Conservation (phyloP, 2,329 filamentous ascomycete genomes). For the Penicillium sumatraense region DNA sequence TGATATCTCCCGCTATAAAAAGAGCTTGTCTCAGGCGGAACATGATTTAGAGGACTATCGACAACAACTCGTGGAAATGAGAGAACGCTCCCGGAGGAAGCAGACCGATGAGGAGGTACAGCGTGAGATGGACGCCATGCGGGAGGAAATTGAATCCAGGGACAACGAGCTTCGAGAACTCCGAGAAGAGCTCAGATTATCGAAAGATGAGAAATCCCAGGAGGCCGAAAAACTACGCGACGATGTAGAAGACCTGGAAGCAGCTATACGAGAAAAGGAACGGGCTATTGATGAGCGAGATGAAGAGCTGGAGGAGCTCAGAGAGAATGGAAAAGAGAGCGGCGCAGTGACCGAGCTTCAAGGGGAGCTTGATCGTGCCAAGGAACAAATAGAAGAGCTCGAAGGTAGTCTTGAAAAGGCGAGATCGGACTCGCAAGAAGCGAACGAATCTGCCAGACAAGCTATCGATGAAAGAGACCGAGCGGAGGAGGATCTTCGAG, state of each 20-base stretch:
- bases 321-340: conserved; percentile 46
- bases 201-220: conserved; percentile 59
- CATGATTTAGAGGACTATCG: conserved; percentile 83
- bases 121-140: conserved; percentile 59
- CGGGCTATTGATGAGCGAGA: conserved; percentile 73
- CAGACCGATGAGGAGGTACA: conserved; percentile 73
- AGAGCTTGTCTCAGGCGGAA: conserved; percentile 80
- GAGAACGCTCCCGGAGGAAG: conserved; percentile 78
- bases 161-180: conserved; percentile 48
- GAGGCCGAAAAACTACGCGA: conserved; percentile 71
- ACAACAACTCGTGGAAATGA: conserved; percentile 78
- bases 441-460: conserved; percentile 52
- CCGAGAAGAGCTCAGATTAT: conserved; percentile 60
- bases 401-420: conserved; percentile 47
- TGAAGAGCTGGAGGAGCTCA: conserved; percentile 66
- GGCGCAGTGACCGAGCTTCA: conserved; percentile 53
- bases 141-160: conserved; percentile 55
- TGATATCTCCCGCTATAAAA: conserved; percentile 84
- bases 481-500: conserved; percentile 60
- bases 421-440: conserved; percentile 41
- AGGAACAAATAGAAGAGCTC: conserved; percentile 49
- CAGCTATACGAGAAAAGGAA: conserved; percentile 76
- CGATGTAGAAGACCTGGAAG: conserved; percentile 75
- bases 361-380: conserved; percentile 53
- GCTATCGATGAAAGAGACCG: conserved; percentile 57